Conservation (phyloP, 2,329 filamentous ascomycete genomes). For the Nectriaceae sp. region DNA sequence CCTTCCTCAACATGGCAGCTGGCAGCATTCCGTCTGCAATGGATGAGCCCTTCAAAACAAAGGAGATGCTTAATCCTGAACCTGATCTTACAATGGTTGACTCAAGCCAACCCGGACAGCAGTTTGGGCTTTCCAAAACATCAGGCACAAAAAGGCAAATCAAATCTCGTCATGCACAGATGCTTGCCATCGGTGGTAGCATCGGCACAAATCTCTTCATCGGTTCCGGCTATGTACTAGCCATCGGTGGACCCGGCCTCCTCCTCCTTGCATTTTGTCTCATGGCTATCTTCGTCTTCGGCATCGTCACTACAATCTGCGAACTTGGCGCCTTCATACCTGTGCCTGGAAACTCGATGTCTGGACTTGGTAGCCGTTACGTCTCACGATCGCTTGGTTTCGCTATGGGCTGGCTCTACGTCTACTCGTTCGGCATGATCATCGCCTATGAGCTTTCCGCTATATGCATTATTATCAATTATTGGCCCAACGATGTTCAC, state of each 20-base stretch:
- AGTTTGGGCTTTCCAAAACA: background rate
- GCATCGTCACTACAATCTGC: background rate
- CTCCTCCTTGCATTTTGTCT: background rate
- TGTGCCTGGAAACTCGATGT: background rate
- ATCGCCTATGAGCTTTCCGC: background rate
- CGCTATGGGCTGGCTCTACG: background rate
- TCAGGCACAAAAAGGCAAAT: background rate
- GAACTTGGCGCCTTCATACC: background rate
- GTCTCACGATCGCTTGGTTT: background rate
- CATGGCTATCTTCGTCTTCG: background rate
- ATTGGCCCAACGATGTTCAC: background rate
- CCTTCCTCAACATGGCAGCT: background rate
- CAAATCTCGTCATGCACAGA: background rate
- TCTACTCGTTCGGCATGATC: background rate
- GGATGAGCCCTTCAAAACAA: background rate
- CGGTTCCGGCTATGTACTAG: background rate
- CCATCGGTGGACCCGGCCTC: background rate
- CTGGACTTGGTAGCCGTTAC: background rate
- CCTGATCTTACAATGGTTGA: background rate
- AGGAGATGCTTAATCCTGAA: background rate
- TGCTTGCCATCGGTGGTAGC: background rate
- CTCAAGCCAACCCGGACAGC: background rate
- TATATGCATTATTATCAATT: background rate
- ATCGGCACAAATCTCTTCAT: background rate
- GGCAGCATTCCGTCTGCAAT: background rate